Conservation (phyloP, 768 basidiomycete species). For the Steccherinum ochraceum region DNA sequence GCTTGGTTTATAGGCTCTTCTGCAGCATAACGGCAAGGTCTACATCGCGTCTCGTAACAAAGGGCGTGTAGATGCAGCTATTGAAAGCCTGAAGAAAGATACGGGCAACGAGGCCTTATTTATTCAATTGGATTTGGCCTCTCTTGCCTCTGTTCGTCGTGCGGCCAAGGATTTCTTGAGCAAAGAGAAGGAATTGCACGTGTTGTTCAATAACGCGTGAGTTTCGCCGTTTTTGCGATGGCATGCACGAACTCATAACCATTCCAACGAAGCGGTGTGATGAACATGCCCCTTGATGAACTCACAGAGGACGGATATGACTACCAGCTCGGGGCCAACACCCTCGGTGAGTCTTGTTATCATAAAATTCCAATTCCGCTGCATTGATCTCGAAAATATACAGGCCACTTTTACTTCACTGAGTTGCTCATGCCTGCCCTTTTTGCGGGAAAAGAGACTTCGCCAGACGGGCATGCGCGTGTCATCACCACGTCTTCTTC, state of each 20-base stretch:
- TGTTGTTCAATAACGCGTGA: conserved; percentile 50
- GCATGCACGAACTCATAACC: not conserved
- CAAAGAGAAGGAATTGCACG: conserved; percentile 40
- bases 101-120: conserved; percentile 39
- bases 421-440: conserved; percentile 44
- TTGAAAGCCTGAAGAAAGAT: conserved; percentile 40
- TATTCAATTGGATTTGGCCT: conserved; percentile 37
- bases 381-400: not conserved
- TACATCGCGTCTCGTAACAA: conserved; percentile 50
- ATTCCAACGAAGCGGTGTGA: conserved; percentile 22
- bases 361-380: not conserved
- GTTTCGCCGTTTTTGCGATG: conserved; percentile 12
- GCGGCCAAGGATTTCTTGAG: conserved; percentile 35
- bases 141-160: conserved; percentile 29
- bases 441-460: conserved; percentile 30
- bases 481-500: conserved; percentile 41
- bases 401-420: conserved; percentile 57
- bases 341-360: conserved; percentile 21
- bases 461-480: conserved; percentile 37
- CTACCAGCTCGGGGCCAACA: conserved; percentile 34
- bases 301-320: conserved; percentile 35
- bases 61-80: conserved; percentile 42
- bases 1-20: conserved; percentile 33
- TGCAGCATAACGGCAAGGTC: conserved; percentile 58
- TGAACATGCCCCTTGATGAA: conserved; percentile 21